Evolutionary conservation across 768 basidiomycete genomes (phyloP).

Genomic region (Tulasnella sp.): DNA sequence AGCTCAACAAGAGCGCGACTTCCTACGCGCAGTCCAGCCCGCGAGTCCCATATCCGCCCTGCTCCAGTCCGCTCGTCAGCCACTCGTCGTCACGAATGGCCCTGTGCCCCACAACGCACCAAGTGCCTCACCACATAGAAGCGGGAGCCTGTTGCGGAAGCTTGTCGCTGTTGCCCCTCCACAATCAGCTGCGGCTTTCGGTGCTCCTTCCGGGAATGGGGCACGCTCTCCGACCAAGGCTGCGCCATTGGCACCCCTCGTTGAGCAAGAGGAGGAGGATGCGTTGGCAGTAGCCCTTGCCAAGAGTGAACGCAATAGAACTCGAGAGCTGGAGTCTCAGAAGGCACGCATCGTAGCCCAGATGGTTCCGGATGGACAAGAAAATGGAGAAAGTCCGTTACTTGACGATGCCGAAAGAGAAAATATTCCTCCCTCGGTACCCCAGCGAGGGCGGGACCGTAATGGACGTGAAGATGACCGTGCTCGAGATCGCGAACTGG

Average conservation of each 20-base stretch:
- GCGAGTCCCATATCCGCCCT: constrained; percentile 89
- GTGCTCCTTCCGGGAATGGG: not conserved
- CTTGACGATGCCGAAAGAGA: constrained; percentile 23
- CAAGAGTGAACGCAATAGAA: constrained; percentile 11
- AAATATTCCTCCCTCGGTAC: constrained; percentile 24
- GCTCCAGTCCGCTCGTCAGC: constrained; percentile 75
- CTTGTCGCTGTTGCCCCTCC: constrained; percentile 35
- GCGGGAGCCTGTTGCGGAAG: constrained; percentile 37
- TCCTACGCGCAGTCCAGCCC: constrained; percentile 90
- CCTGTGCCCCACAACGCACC: not conserved
- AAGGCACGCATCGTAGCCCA: constrained; percentile 90
- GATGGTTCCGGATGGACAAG: constrained; percentile 45
- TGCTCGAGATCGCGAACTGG: not conserved
- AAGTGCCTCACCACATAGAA: constrained; percentile 21
- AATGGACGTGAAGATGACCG: not conserved
- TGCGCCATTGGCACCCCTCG: constrained; percentile 18
- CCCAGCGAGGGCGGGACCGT: not conserved
- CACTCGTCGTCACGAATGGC: constrained; percentile 50
- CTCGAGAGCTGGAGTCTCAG: constrained; percentile 73
- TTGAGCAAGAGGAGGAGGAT: constrained; percentile 34
- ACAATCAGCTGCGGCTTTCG: not conserved
- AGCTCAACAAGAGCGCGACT: constrained; percentile 80
- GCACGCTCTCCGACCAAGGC: constrained; percentile 3
- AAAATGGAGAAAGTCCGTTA: not conserved
- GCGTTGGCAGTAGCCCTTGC: constrained; percentile 11